Evolutionary conservation across 768 basidiomycete species (phyloP), one percentile per base, ranked within the genome.

Genomic region (Pleurotus salmoneostramineus): DNA sequence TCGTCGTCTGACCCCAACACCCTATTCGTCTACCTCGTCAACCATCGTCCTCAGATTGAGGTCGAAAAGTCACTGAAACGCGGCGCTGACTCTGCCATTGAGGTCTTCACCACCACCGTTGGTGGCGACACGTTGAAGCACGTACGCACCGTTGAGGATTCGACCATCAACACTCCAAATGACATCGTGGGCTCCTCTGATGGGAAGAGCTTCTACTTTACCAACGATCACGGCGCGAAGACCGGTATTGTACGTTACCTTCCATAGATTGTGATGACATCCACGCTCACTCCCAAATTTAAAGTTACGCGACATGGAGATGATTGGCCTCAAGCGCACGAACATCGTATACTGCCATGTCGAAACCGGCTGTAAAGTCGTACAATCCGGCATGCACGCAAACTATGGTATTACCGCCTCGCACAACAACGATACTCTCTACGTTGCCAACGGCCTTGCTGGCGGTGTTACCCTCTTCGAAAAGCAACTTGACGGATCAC

Each of bases 61-160:
- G 72, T 66, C 12, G 62, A 66, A 8, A 65, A 72, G 17, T 70
- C 81, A 1, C 62, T 58, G 5, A 62, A 65, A 11, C 74, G 78
- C 5, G 90, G 89, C 14, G 87, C 88, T 1, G 84, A 91, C 65
- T 88, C 87, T 1, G 80, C 75, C 50, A 71, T 92, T 21, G 89
- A 92, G 65, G 75, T 92, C 17, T 90, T 91, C 66, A 79, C 77
- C 63, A 85, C 83, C 0, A 68, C 60, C 0, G 60, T 79, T 1
- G 80, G 81, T 10, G 71, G 75, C 55, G 64, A 69, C 21, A 72
- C 64, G 1, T 62, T 89, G 50, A 73, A 68, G 4, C 82, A 89
- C 63, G 66, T 90, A 27, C 75, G 68, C 59, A 90, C 90, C 3
- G 70, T 90, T 15, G 69, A 77, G 36, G 78, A 86, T 64, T 72